Percentiles rank a stretch among this genome's conserved stretches.
Conservation (phyloP, 1,284 basidiomycete species). For the Bondarzewia mesenterica region DNA sequence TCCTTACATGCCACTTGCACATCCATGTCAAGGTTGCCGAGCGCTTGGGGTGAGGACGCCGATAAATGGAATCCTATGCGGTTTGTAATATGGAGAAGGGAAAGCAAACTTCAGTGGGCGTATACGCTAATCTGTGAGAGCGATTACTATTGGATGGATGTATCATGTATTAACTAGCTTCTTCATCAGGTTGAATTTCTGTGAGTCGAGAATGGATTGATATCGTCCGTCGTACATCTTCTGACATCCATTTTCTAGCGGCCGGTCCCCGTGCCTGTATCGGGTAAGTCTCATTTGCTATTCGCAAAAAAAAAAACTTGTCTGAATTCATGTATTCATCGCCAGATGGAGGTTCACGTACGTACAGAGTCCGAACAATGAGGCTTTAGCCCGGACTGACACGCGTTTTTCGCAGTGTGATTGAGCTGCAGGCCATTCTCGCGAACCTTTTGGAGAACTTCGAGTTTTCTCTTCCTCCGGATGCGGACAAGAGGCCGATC, state of each 20-base stretch:
- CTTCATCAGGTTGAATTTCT: slow-evolving; percentile 15
- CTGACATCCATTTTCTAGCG: slow-evolving; percentile 1
- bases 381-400: neutral
- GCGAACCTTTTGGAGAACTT: slow-evolving; percentile 17
- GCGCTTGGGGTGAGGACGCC: slow-evolving; percentile 43
- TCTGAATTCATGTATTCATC: neutral
- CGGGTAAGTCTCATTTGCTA: slow-evolving; percentile 5
- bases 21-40: slow-evolving; percentile 16
- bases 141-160: neutral
- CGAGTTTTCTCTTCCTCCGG: slow-evolving; percentile 9
- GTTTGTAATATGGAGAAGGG: slow-evolving; percentile 27
- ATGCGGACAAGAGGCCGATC: neutral
- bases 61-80: slow-evolving; percentile 43
- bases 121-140: slow-evolving; percentile 44
- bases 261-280: slow-evolving; percentile 21
- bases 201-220: slow-evolving; percentile 2
- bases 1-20: neutral
- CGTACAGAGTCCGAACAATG: slow-evolving; percentile 3
- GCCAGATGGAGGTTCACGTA: slow-evolving; percentile 25
- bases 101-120: slow-evolving; percentile 34
- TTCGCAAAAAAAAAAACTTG: neutral
- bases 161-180: neutral
- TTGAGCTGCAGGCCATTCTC: slow-evolving; percentile 17
- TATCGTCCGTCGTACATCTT: neutral
- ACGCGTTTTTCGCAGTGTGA: slow-evolving; percentile 11